Percentiles rank a stretch among this genome's conserved stretches.
Conservation (phyloP, 495 filamentous ascomycete genomes). For the Penicillium crystallinum region DNA sequence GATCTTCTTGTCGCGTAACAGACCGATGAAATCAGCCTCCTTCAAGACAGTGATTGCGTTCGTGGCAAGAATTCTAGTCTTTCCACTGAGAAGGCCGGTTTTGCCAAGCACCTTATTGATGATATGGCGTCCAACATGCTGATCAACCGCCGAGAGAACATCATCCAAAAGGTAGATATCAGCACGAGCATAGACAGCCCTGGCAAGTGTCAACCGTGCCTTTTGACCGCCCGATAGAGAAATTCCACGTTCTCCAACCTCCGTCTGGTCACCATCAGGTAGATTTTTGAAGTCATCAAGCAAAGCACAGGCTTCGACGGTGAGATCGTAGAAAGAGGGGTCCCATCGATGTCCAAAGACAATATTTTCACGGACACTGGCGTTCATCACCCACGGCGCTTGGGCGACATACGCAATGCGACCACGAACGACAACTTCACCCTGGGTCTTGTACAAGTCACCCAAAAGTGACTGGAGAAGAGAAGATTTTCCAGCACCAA, state of each 20-base stretch:
- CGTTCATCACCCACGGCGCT: conserved; percentile 95
- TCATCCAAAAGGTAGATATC: conserved; percentile 96
- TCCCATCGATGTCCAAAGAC: conserved; percentile 95
- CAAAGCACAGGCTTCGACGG: conserved; percentile 89
- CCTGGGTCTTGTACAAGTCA: conserved; percentile 84
- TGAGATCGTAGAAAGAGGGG: conserved; percentile 88
- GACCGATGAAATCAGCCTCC: conserved; percentile 78
- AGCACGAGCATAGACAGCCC: conserved; percentile 95
- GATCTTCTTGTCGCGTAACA: conserved; percentile 78
- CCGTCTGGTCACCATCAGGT: conserved; percentile 93
- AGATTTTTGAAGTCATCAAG: conserved; percentile 86
- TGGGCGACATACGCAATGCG: conserved; percentile 87
- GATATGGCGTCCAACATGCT: conserved; percentile 92
- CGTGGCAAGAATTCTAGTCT: conserved; percentile 90
- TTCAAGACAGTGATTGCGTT: conserved; percentile 91
- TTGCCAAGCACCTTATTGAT: conserved; percentile 89
- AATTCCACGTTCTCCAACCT: conserved; percentile 96
- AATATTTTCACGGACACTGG: conserved; percentile 93
- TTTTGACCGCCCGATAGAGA: conserved; percentile 97
- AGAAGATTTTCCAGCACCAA: conserved; percentile 92
- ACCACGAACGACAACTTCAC: conserved; percentile 77
- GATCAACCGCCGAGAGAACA: conserved; percentile 91
- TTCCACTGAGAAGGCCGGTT: conserved; percentile 74
- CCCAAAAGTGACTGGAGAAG: conserved; percentile 82
- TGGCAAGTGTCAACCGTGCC: conserved; percentile 87